Base-by-base conservation (phyloP, 805 yeast species). In the Zygosaccharomyces bisporus region DNA sequence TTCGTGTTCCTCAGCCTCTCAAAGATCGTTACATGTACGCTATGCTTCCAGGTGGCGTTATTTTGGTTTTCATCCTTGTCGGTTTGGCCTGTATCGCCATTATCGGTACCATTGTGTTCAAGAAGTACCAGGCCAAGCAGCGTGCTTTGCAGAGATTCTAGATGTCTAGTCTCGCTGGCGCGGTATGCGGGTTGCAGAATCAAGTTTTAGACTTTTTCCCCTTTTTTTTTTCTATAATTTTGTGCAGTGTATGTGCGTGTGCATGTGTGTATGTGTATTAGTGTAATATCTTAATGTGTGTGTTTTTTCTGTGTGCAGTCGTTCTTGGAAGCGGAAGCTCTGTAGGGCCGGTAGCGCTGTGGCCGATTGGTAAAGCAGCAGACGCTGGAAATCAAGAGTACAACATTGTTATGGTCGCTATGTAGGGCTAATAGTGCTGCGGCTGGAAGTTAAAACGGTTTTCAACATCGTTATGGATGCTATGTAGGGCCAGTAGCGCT, bases 41-140 rank as follows among this genome's bases (percentile, higher is more conserved):
- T 48, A 80, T 79, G 83, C 73, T 81, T 63, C 86, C 87, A 67
- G 73, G 81, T 53, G 87, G 87, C 70, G 86, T 81, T 71, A 81
- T 81, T 67, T 73, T 81, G 65, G 87, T 81, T 55, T 80, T 81
- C 70, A 70, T 65, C 47, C 54, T 65, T 46, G 63, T 63, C 52
- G 63, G 60, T 52, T 58, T 64, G 54, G 66, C 70, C 46, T 42
- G 54, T 54, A 45, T 56, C 49, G 68, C 64, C 46, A 57, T 66
- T 44, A 36, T 61, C 42, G 27, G 43, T 42, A 59, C 63, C 24
- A 55, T 65, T 43, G 34, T 37, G 34, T 61, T 63, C 67, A 67
- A 58, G 50, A 60, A 61, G 43, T 55, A 56, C 54, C 61, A 63
- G 52, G 64, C 57, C 33, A 68, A 64, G 60, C 72, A 64, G 45